Base-by-base conservation (phyloP, 1,139 yeast species). In the Eremothecium sinecaudum region DNA sequence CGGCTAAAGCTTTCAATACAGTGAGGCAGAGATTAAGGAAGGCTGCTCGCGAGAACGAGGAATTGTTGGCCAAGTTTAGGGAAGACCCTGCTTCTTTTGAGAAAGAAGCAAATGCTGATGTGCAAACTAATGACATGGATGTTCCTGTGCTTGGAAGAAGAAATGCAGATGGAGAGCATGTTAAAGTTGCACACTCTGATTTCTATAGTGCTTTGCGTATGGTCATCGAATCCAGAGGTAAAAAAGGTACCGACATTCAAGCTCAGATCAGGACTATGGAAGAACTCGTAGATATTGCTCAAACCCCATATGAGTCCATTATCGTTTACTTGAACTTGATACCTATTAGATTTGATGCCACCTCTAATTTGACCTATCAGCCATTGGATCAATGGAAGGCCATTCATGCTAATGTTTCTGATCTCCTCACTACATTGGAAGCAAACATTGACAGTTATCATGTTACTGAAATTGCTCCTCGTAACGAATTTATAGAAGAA, bases 141-240 rank as follows among this genome's bases (percentile, higher is more conserved):
- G 56, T 66, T 19, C 25, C 42, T 13, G 33, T 36, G 6, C 26
- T 39, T 23, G 34, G 33, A n/a, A 65, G 64, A 37, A 64, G 64
- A 46, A 48, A 47, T 32, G 28, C 47, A 24, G 40, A 53, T 4
- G 39, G 51, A 9, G 33, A 49, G 24, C 56, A 45, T 24, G 43
- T 36, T 17, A 61, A 61, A 18, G 53, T 65, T 13, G 47, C 61
- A 3, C 65, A 66, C 44, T 53, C 50, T 31, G 57, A 58, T 28
- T 77, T 87, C 36, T 84, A 87, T 67, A 67, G 77, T 40, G 75
- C 82, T 28, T 69, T 90, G 56, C 74, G 79, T 56, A 64, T 75
- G 36, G 77, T 92, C 42, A 67, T 82, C 44, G 98, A 90, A 60
- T 71, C 87, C 33, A 79, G 98, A 63, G 98, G 98, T 67, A 87